Conservation (phyloP, 805 yeast genomes). For the Sugiyamaella valdiviana region DNA sequence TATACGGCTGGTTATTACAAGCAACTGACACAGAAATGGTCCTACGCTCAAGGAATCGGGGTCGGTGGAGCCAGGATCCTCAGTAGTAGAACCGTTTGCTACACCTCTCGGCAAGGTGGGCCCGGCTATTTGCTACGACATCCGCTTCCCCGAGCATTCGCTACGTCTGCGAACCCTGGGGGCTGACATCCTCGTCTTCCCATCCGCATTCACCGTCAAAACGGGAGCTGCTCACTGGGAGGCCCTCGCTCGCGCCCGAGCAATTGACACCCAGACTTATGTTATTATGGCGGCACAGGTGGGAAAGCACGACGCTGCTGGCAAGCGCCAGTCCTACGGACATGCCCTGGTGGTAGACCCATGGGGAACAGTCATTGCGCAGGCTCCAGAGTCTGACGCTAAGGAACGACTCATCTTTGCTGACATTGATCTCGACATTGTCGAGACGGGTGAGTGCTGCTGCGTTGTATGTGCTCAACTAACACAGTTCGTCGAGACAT, state of each 20-base stretch:
- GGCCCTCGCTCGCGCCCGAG: slow-evolving; percentile 70
- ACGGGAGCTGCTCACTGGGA: slow-evolving; percentile 94
- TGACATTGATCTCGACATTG: slow-evolving; percentile 51
- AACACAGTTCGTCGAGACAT: slow-evolving; percentile 49
- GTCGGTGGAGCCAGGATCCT: slow-evolving; percentile 73
- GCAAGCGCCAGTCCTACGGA: slow-evolving; percentile 72
- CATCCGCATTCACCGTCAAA: slow-evolving; percentile 87
- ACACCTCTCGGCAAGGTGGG: slow-evolving; percentile 49
- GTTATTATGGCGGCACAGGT: slow-evolving; percentile 87
- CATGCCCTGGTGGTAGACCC: slow-evolving; percentile 86
- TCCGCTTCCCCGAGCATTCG: slow-evolving; percentile 80
- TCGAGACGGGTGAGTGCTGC: slow-evolving; percentile 33
- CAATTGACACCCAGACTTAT: slow-evolving; percentile 80
- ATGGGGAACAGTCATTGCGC: slow-evolving; percentile 74
- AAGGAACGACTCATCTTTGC: slow-evolving; percentile 50
- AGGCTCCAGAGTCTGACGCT: slow-evolving; percentile 42
- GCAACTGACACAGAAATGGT: slow-evolving; percentile 46
- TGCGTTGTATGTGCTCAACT: not conserved
- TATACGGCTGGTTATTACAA: not conserved
- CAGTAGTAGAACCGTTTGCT: slow-evolving; percentile 47
- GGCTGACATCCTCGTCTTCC: slow-evolving; percentile 72
- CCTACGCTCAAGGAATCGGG: slow-evolving; percentile 72
- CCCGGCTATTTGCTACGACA: slow-evolving; percentile 60
- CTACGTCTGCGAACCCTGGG: slow-evolving; percentile 57
- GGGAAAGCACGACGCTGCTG: slow-evolving; percentile 60